Percentiles rank a stretch among this genome's conserved stretches.
Evolutionary conservation across 495 filamentous ascomycete species (phyloP).

Genomic region (Collariella sp.): DNA sequence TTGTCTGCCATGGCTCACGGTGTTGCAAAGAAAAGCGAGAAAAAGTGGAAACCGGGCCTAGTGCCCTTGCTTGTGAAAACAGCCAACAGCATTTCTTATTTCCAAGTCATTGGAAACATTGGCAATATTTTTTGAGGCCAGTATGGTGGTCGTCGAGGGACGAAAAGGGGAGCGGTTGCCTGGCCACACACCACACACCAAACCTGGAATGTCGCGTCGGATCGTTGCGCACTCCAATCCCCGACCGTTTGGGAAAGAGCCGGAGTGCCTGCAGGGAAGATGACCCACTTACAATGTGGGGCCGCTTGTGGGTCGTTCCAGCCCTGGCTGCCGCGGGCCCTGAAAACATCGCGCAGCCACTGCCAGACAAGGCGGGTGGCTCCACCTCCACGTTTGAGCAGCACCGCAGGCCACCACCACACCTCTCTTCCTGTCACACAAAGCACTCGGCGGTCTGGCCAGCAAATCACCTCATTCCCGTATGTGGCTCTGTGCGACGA

Average conservation of each 20-base stretch:
- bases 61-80: too few relatives aligned
- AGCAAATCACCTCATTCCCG: too few relatives aligned
- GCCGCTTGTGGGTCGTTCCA: slow-evolving; percentile 16
- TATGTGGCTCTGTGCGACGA: too few relatives aligned
- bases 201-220: slow-evolving; percentile 11
- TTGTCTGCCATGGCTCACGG: slow-evolving; percentile 15
- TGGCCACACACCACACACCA: too few relatives aligned
- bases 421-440: too few relatives aligned
- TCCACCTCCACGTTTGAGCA: too few relatives aligned
- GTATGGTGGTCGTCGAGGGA: background rate
- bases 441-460: too few relatives aligned
- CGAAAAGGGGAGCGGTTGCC: background rate
- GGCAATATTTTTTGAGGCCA: background rate
- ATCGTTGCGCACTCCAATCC: slow-evolving; percentile 4
- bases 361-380: too few relatives aligned
- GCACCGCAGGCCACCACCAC: too few relatives aligned
- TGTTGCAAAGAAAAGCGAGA: background rate
- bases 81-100: too few relatives aligned
- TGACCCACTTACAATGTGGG: slow-evolving; percentile 10
- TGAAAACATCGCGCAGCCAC: background rate
- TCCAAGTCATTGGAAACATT: background rate
- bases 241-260: slow-evolving; percentile 20
- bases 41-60: background rate
- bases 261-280: slow-evolving; percentile 3
- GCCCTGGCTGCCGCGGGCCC: slow-evolving; percentile 5